phyloP scores from a whole-genome alignment of 73 alveolate species.

The Paraurostyla sp. region DNA sequence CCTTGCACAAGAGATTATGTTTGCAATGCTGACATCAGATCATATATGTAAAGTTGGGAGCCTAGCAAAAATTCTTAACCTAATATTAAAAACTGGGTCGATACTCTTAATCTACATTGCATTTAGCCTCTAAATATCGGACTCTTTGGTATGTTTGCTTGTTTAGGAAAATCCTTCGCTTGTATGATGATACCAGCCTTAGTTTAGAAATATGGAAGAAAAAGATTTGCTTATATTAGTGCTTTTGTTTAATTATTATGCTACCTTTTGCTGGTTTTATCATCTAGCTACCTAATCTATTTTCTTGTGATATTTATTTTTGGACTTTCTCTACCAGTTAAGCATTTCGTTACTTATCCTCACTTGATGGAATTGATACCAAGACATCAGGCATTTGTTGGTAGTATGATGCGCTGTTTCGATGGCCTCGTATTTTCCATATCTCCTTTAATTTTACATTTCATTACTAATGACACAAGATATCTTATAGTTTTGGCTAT shows the following conservation, averaged over 20 bases:
- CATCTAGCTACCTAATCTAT: neutral
- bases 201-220: neutral
- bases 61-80: neutral
- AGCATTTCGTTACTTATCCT: slow-evolving; percentile 9
- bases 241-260: neutral
- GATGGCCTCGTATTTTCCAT: slow-evolving; percentile 15
- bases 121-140: neutral
- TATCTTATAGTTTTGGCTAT: neutral
- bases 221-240: neutral
- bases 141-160: neutral
- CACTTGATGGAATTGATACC: slow-evolving; percentile 22
- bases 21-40: slow-evolving; percentile 23
- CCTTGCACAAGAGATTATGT: neutral
- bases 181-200: neutral
- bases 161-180: neutral
- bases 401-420: neutral
- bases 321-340: neutral
- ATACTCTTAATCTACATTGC: neutral
- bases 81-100: neutral
- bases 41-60: neutral
- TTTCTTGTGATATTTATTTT: neutral
- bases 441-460: neutral
- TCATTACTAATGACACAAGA: neutral
- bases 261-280: neutral
- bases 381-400: neutral